These are phyloP conservation scores for Gossypium bickii DNA, from an alignment of 345 rosid species.

Conservation along the genomic window DNA sequence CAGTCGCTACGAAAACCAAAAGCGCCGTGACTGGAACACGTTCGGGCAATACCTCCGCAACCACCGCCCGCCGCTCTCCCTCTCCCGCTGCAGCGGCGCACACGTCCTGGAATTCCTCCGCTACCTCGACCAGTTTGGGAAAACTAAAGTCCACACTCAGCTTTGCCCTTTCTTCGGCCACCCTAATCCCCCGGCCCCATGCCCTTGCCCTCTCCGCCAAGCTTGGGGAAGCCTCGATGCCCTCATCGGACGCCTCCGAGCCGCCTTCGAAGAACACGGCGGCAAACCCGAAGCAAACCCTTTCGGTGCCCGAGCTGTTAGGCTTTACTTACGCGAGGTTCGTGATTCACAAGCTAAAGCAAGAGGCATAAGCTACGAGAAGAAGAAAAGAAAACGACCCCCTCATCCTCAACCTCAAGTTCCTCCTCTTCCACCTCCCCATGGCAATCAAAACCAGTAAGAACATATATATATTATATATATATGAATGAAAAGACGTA, in stretches of 20 bases:
- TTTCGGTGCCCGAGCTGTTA: conserved; percentile 91
- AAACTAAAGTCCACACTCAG: conserved; percentile 82
- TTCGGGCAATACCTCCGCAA: conserved; percentile 89
- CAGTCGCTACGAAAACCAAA: conserved; percentile 93
- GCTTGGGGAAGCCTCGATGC: conserved; percentile 99
- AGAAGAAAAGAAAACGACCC: conserved; percentile 80
- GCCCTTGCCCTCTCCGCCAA: conserved; percentile 93
- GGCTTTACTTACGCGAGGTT: conserved; percentile 89
- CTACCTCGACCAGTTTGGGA: conserved; percentile 91
- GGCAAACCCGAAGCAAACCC: conserved; percentile 92
- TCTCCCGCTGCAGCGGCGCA: conserved; percentile 91
- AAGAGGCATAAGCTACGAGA: conserved; percentile 92
- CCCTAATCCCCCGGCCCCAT: conserved; percentile 95
- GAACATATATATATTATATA: neutral
- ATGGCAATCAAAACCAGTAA: conserved; percentile 8
- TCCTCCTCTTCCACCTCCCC: conserved; percentile 31
- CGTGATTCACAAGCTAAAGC: conserved; percentile 87
- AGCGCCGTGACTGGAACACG: conserved; percentile 95
- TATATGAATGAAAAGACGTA: neutral
- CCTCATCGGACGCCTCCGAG: conserved; percentile 89
- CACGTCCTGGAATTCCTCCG: conserved; percentile 93
- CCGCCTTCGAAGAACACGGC: conserved; percentile 91
- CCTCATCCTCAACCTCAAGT: conserved; percentile 24
- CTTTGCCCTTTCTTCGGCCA: conserved; percentile 89
- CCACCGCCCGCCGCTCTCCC: conserved; percentile 90